Percentiles rank a stretch among this genome's conserved stretches.
These are phyloP conservation scores for Zychaea mexicana DNA, from an alignment of 371 early-diverging fungal genomes.

Conservation along the genomic window DNA sequence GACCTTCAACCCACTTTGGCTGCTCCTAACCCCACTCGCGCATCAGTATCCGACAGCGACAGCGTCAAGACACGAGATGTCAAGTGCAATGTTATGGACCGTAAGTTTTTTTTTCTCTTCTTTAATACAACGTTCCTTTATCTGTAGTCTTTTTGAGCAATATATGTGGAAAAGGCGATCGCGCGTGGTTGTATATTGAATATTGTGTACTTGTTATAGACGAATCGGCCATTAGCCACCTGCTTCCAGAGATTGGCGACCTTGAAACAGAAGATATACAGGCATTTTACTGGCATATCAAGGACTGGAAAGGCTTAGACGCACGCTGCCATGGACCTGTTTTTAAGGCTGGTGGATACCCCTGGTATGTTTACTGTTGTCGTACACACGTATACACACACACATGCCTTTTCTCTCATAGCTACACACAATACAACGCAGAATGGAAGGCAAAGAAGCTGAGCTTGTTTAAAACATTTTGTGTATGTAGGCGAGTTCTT, in stretches of 20 bases:
- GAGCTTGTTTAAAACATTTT: background rate
- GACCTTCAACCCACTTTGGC: background rate
- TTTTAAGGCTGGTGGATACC: constrained; percentile 60
- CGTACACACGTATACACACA: no score
- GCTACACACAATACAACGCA: no score
- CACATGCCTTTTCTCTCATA: no score
- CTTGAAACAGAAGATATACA: constrained; percentile 52
- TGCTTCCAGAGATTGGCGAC: constrained; percentile 38
- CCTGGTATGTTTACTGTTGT: constrained; percentile 48
- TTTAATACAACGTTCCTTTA: no score
- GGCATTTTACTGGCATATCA: constrained; percentile 61
- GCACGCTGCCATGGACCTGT: constrained; percentile 55
- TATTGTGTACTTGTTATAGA: constrained; percentile 11
- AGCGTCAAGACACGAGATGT: constrained; percentile 16
- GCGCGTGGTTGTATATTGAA: background rate
- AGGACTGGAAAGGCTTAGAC: constrained; percentile 57
- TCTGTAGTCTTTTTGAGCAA: no score
- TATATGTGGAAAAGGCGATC: no score
- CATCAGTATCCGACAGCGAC: constrained; percentile 12
- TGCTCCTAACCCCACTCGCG: background rate
- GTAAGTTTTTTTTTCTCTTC: constrained; percentile 6
- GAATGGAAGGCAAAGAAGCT: no score
- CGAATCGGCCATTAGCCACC: constrained; percentile 29
- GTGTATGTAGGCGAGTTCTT: constrained; percentile 69
- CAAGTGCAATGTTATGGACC: constrained; percentile 17